Conservation (phyloP, 2,329 filamentous ascomycete species). For the Fusarium humuli region DNA sequence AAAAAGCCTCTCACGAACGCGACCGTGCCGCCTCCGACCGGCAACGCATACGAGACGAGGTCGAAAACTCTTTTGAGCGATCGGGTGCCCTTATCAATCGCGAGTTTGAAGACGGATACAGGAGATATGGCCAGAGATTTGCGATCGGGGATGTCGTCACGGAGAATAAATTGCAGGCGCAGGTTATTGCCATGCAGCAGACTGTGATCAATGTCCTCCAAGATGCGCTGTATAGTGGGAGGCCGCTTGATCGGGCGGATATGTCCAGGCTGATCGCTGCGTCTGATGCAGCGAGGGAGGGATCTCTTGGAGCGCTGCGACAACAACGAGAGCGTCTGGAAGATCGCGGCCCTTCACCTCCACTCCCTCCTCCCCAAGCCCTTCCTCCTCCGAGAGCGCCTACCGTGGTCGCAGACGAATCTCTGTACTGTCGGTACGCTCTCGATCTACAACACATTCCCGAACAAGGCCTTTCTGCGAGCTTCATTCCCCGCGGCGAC, state of each 20-base stretch:
- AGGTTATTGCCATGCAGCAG: slow-evolving; percentile 44
- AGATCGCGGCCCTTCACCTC: slow-evolving; percentile 2
- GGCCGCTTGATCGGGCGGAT: slow-evolving; percentile 38
- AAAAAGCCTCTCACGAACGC: slow-evolving; percentile 17
- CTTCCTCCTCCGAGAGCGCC: slow-evolving; percentile 14
- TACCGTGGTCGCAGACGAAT: slow-evolving; percentile 16
- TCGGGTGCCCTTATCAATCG: slow-evolving; percentile 44
- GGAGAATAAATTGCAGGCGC: slow-evolving; percentile 43
- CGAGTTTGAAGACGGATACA: slow-evolving; percentile 43
- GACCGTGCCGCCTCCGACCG: slow-evolving; percentile 7
- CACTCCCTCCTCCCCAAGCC: not conserved
- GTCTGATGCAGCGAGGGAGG: slow-evolving; percentile 41
- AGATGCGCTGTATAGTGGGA: slow-evolving; percentile 38
- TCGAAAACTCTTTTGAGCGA: slow-evolving; percentile 36
- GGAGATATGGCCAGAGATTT: slow-evolving; percentile 37
- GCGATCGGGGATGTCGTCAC: slow-evolving; percentile 43
- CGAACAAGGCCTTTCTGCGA: slow-evolving; percentile 27
- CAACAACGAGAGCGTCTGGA: slow-evolving; percentile 39
- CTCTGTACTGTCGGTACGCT: slow-evolving; percentile 42
- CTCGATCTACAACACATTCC: slow-evolving; percentile 37
- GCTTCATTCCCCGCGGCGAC: slow-evolving; percentile 31
- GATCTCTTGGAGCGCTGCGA: slow-evolving; percentile 37
- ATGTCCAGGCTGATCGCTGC: slow-evolving; percentile 43
- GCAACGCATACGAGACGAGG: slow-evolving; percentile 28
- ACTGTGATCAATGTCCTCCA: slow-evolving; percentile 45